Evolutionary conservation across 2,329 filamentous ascomycete genomes (phyloP).

Genomic region (Beauveria caledonica): DNA sequence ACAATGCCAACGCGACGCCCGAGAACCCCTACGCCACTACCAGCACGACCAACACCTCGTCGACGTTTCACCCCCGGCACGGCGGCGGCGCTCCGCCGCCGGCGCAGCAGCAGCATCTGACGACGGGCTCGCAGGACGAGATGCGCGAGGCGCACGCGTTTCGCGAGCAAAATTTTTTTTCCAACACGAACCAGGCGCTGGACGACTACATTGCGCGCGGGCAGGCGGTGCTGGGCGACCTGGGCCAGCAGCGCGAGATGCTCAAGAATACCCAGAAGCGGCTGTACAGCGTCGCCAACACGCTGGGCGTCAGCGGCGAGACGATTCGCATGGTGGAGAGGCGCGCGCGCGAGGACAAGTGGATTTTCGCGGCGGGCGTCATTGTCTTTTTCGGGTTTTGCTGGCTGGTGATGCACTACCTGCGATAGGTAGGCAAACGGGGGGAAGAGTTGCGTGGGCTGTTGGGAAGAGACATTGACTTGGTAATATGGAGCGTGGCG

Average conservation of each 20-base stretch:
- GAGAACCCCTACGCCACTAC: slow-evolving; percentile 84
- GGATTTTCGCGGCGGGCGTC: slow-evolving; percentile 89
- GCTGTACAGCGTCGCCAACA: slow-evolving; percentile 89
- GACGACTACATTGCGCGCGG: slow-evolving; percentile 93
- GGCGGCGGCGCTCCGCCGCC: slow-evolving; percentile 15
- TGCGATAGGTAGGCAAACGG: slow-evolving; percentile 45
- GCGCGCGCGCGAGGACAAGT: slow-evolving; percentile 89
- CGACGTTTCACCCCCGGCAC: slow-evolving; percentile 34
- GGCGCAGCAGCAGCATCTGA: slow-evolving; percentile 21
- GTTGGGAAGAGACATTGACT: neutral
- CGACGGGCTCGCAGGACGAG: slow-evolving; percentile 51
- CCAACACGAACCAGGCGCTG: slow-evolving; percentile 71
- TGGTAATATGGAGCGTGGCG: slow-evolving; percentile 12
- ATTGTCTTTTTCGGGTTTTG: slow-evolving; percentile 85
- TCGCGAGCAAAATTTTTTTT: slow-evolving; percentile 82
- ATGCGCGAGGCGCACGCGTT: slow-evolving; percentile 74
- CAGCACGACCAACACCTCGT: slow-evolving; percentile 21
- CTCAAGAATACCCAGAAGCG: slow-evolving; percentile 88
- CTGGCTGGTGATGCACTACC: slow-evolving; percentile 79
- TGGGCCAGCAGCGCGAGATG: slow-evolving; percentile 86
- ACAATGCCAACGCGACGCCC: slow-evolving; percentile 55
- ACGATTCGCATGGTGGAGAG: slow-evolving; percentile 96
- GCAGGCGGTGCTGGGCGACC: slow-evolving; percentile 78
- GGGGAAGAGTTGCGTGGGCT: neutral
- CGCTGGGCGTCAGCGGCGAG: slow-evolving; percentile 84